Evolutionary conservation across 163 green algal genomes (phyloP), one percentile per base, ranked within the genome.

Genomic region (Trebouxia gelatinosa): DNA sequence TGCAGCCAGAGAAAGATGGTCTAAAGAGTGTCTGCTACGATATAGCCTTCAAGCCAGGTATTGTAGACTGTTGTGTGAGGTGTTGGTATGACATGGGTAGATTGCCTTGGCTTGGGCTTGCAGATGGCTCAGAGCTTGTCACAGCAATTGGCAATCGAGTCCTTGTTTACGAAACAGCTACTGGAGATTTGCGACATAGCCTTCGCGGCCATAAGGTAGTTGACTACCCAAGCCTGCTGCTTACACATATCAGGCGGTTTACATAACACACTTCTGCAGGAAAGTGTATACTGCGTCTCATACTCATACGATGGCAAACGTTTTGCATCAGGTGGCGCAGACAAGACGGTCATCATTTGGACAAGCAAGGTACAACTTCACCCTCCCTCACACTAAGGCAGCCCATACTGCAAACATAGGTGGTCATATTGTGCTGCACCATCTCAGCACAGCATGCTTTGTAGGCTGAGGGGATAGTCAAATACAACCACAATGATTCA

Each of bases 311-410:
- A 97, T 74, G 91, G 92, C 4, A 94, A 93, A 81, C 85, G 90
- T 28, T 95, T 97, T 83, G 92, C 92, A 28, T 94, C 89, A 31
- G 92, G 91, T 13, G 90, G 92, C 6, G 92, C 92, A 48, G 92
- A 97, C 85, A 94, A 93, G 65, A 95, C 87, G 0, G 87, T 97
- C 57, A 95, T 97, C 77, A 95, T 97, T 66, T 97, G 92, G 92
- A 94, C 89, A 28, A 90, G 77, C 85, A 94, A 94, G 87, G 87
- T 88, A 34, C 1, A 32, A n/a, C 46, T 16, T 32, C 48, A 17
- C 48, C 48, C 48, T 59, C 48, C 3, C 26, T 19, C 48, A 59
- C 3, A 7, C 19, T 59, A 3, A 3, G 1, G 19, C 48, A 28
- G 48, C 26, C 19, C 48, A n/a, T n/a, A n/a, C 48, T 59, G 48